Conservation (phyloP, 139 green algal species). For the Pedinophyceae sp. region DNA sequence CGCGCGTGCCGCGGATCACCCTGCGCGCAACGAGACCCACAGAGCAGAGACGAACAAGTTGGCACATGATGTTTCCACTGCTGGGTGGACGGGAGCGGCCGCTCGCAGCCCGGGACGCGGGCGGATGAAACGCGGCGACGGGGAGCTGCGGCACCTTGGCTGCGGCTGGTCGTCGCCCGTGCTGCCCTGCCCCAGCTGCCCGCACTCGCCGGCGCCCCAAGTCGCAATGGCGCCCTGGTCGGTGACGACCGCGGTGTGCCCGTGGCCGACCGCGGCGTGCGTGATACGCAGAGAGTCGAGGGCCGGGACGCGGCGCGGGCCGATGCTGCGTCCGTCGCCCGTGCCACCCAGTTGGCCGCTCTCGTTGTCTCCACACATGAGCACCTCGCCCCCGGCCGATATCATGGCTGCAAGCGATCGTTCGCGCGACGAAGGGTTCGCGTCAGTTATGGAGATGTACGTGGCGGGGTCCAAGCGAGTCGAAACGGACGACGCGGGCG, state of each 20-base stretch:
- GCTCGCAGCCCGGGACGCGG: background rate
- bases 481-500: too few relatives aligned
- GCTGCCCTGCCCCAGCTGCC: constrained; percentile 33
- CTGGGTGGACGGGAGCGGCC: constrained; percentile 11
- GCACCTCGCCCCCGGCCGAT: constrained; percentile 40
- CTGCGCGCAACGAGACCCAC: constrained; percentile 1
- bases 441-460: background rate
- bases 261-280: constrained; percentile 19
- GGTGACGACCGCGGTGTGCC: constrained; percentile 31
- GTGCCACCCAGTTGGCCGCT: constrained; percentile 21
- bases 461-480: background rate
- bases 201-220: constrained; percentile 38
- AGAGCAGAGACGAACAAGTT: constrained; percentile 5
- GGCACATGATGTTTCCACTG: constrained; percentile 2
- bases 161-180: constrained; percentile 3
- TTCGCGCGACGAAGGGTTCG: background rate
- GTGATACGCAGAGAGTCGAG: constrained; percentile 25
- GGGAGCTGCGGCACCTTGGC: constrained; percentile 2
- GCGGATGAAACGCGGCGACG: background rate
- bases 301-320: constrained; percentile 15
- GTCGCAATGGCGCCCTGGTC: constrained; percentile 27
- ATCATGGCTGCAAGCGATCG: too few relatives aligned
- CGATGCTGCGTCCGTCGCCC: constrained; percentile 5
- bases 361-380: constrained; percentile 34
- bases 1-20: constrained; percentile 1